Conservation (phyloP, 768 basidiomycete species). For the Suillus tomentosus region DNA sequence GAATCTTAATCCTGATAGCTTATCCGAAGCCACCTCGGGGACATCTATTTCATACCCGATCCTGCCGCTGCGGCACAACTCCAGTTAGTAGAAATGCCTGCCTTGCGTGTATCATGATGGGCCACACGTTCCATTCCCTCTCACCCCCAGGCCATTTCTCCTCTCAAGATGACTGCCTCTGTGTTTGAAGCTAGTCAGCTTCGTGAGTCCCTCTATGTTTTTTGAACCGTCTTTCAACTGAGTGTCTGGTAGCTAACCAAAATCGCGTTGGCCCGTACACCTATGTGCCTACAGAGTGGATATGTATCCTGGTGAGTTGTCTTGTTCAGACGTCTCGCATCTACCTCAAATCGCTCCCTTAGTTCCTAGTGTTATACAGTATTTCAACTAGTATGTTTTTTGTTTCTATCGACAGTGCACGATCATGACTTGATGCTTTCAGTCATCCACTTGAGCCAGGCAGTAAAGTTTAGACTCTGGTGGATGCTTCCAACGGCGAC, state of each 20-base stretch:
- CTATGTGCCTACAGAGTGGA: conserved; percentile 42
- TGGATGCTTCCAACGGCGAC: conserved; percentile 53
- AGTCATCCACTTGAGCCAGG: conserved; percentile 52
- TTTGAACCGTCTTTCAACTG: not conserved
- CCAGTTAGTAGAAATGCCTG: not conserved
- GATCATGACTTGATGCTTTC: not conserved
- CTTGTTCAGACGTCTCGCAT: not conserved
- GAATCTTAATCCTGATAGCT: not conserved
- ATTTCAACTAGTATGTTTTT: conserved; percentile 39
- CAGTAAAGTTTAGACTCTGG: conserved; percentile 46
- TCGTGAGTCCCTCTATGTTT: not conserved
- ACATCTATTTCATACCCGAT: not conserved
- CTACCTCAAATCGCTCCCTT: not conserved
- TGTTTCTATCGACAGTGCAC: not conserved
- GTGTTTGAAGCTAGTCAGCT: not conserved
- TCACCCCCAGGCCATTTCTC: too few relatives aligned
- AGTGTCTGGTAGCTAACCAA: not conserved
- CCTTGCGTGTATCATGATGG: not conserved
- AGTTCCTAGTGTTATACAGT: conserved; percentile 42
- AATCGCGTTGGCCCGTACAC: conserved; percentile 28
- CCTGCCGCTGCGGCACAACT: not conserved
- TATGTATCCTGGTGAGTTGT: conserved; percentile 32
- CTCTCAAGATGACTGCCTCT: not conserved
- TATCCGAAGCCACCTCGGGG: not conserved
- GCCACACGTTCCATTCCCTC: not conserved